A percentile compares a stretch with the other conserved stretches of the same genome.
Evolutionary conservation across 805 yeast species (phyloP).

Genomic region (Sporopachydermia lactativora): DNA sequence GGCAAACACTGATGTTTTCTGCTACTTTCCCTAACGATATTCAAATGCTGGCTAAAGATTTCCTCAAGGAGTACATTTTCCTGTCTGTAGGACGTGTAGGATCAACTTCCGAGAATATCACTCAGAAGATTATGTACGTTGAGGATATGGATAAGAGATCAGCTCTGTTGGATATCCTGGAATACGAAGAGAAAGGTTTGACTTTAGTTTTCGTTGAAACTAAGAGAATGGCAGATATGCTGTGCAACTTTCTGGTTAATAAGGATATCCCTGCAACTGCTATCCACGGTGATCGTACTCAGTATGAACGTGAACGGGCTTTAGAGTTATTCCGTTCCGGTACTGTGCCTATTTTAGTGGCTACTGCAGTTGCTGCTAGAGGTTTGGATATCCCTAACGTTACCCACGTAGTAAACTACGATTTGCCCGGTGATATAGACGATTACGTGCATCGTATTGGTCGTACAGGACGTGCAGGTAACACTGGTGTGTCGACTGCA

Average conservation of each 20-base stretch:
- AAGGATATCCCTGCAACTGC: slow-evolving; percentile 95
- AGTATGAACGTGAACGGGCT: slow-evolving; percentile 95
- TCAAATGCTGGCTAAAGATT: slow-evolving; percentile 93
- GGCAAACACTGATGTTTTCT: slow-evolving; percentile 97
- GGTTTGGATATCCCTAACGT: slow-evolving; percentile 99
- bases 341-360: slow-evolving; percentile 85
- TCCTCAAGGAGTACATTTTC: slow-evolving; percentile 90
- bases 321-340: slow-evolving; percentile 88
- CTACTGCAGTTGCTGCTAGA: slow-evolving; percentile 99
- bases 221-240: slow-evolving; percentile 94
- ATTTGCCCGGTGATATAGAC: slow-evolving; percentile 92
- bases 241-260: slow-evolving; percentile 80
- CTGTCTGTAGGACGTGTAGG: slow-evolving; percentile 98
- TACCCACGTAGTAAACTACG: slow-evolving; percentile 94
- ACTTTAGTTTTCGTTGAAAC: slow-evolving; percentile 96
- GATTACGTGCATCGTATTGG: slow-evolving; percentile 99
- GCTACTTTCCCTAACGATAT: slow-evolving; percentile 99
- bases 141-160: slow-evolving; percentile 90
- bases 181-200: slow-evolving; percentile 69
- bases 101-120: slow-evolving; percentile 95
- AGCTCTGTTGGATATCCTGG: slow-evolving; percentile 74
- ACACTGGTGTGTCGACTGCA: slow-evolving; percentile 96
- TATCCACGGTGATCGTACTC: slow-evolving; percentile 98
- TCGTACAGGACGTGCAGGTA: slow-evolving; percentile 99
- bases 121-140: slow-evolving; percentile 84